A percentile compares a stretch with the other conserved stretches of the same genome.
Conservation (phyloP, 2,329 filamentous ascomycete genomes). For the Colletotrichum sp. region DNA sequence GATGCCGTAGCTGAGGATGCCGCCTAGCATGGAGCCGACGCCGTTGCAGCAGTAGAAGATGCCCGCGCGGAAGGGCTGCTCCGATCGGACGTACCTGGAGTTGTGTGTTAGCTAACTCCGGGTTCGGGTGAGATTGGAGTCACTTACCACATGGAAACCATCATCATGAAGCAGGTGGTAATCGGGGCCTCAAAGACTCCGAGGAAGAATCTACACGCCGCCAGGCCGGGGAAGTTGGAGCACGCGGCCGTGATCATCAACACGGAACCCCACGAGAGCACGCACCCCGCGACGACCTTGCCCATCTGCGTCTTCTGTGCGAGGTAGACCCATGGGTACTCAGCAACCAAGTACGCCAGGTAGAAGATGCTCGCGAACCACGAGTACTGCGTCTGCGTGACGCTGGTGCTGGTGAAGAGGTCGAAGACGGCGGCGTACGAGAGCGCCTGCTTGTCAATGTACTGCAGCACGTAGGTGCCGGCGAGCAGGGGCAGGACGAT, state of each 20-base stretch:
- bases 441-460: constrained; percentile 61
- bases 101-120: too few relatives aligned
- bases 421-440: constrained; percentile 62
- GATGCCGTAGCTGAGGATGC: constrained; percentile 61
- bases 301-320: constrained; percentile 39
- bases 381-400: constrained; percentile 51
- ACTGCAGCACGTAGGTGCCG: constrained; percentile 56
- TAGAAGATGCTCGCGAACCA: constrained; percentile 64
- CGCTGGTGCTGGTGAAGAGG: constrained; percentile 52
- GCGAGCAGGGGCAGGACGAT: constrained; percentile 56
- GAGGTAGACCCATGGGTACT: constrained; percentile 40
- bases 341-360: constrained; percentile 50
- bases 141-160: constrained; percentile 50
- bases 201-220: constrained; percentile 48
- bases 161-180: constrained; percentile 55
- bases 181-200: constrained; percentile 53
- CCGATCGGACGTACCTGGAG: constrained; percentile 47
- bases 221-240: constrained; percentile 45
- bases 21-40: constrained; percentile 67
- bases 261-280: constrained; percentile 39
- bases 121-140: accelerated
- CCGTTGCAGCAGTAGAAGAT: constrained; percentile 49
- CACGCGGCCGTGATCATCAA: constrained; percentile 47
- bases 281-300: constrained; percentile 36
- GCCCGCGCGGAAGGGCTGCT: constrained; percentile 52